Evolutionary conservation across 83 land plant species (phyloP), one percentile per base, ranked within the genome.

Genomic region (Isoetes engelmannii): DNA sequence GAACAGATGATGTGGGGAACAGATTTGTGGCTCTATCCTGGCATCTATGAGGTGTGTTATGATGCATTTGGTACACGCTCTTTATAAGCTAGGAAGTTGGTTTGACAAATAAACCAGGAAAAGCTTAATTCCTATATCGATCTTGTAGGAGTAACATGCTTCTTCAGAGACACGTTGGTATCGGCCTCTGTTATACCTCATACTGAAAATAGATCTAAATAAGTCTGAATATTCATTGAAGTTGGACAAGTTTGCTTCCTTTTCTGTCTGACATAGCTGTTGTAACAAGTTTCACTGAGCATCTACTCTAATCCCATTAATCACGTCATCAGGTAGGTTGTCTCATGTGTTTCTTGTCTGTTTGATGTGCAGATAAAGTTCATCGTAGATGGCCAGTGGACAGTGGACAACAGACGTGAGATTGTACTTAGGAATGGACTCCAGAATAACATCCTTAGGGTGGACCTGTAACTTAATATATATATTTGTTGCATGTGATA

Each of bases 361-460:
- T 12, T 42, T 59, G 3, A 12, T 59, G 18, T 72, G 8, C 77
- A 85, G 88, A 80, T 85, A 61, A 85, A 85, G 59, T 85, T 85
- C 64, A 63, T 85, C 46, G 81, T 85, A 10, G 88, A 85, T 80
- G 88, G 88, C 15, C 65, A 77, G 4, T 85, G 88, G 88, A 71
- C 0, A 54, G 48, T 70, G 44, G 88, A 85, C 70, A 72, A 78
- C 17, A 62, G 69, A 3, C 69, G 75, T 18, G 88, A 85, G 46
- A 45, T 55, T 15, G 47, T 54, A 10, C 44, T 53, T 43, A 50
- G 44, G 18, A 75, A 76, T 28, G 46, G 57, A 41, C 55, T 77
- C 9, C 63, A 73, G 45, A 85, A 85, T 64, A 85, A 85, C 72
- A 72, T 85, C 69, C 81, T 85, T 57, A 64, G 85, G 44, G 88